Evolutionary conservation across 108 stramenopile genomes (phyloP).

Genomic region (Fistulifera pelliculosa): DNA sequence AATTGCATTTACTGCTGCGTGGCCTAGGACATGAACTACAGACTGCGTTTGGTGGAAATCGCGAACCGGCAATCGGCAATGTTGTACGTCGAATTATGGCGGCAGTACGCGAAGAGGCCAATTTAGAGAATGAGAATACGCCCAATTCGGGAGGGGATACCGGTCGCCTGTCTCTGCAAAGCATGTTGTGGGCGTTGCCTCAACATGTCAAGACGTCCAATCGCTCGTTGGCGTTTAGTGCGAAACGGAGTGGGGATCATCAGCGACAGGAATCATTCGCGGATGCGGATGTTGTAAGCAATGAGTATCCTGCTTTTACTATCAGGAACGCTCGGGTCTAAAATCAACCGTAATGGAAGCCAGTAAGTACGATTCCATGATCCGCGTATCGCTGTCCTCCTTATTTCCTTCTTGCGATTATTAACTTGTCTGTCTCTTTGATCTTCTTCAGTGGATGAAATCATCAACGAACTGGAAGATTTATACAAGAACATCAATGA

Average conservation of each 20-base stretch:
- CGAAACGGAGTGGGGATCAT: slow-evolving; percentile 1
- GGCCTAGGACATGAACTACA: slow-evolving; percentile 71
- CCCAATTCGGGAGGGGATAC: slow-evolving; percentile 7
- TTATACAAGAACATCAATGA: slow-evolving; percentile 81
- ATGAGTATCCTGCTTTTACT: slow-evolving; percentile 50
- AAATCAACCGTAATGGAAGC: slow-evolving; percentile 79
- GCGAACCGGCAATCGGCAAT: slow-evolving; percentile 80
- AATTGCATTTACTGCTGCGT: slow-evolving; percentile 54
- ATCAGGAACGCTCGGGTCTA: slow-evolving; percentile 47
- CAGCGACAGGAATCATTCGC: slow-evolving; percentile 22
- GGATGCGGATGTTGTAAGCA: slow-evolving; percentile 10
- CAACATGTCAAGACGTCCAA: slow-evolving; percentile 36
- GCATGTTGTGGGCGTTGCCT: slow-evolving; percentile 83
- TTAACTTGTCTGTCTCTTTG: too few species aligned
- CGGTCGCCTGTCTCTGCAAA: slow-evolving; percentile 53
- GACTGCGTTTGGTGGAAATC: slow-evolving; percentile 62
- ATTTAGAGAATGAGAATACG: slow-evolving; percentile 11
- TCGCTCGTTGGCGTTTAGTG: background rate
- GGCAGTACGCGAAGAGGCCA: slow-evolving; percentile 69
- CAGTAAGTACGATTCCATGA: slow-evolving; percentile 39
- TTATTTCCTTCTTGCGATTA: too few species aligned
- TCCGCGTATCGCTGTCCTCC: too few species aligned
- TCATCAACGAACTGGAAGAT: slow-evolving; percentile 79
- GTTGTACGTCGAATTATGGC: slow-evolving; percentile 74
- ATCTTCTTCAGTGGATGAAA: slow-evolving; percentile 34